Conservation (phyloP, 305 asterid genomes). For the Fraxinus platypoda region DNA sequence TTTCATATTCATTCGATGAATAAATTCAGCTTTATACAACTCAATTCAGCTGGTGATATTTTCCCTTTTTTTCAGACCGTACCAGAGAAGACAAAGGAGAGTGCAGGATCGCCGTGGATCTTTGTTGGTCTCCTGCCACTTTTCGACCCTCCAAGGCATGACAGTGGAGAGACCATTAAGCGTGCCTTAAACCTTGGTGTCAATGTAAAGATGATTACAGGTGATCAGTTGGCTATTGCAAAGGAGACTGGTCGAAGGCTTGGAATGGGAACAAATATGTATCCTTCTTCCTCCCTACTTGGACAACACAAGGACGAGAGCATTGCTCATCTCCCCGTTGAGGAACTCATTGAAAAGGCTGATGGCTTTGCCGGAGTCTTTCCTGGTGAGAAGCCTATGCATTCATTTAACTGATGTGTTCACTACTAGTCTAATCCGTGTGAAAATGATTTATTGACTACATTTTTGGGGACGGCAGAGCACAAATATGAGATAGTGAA, state of each 20-base stretch:
- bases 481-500: conserved; percentile 74
- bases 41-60: neutral
- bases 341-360: conserved; percentile 74
- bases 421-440: neutral
- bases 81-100: conserved; percentile 46
- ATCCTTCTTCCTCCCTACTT: conserved; percentile 69
- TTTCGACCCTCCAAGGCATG: conserved; percentile 56
- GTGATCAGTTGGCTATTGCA: conserved; percentile 70
- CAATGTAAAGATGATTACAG: conserved; percentile 57
- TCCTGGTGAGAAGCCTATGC: conserved; percentile 45
- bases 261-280: conserved; percentile 84
- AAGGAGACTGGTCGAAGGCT: conserved; percentile 79
- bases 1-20: neutral
- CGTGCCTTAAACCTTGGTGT: conserved; percentile 52
- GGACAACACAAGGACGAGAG: conserved; percentile 60
- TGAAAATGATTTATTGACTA: neutral
- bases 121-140: conserved; percentile 54
- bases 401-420: neutral
- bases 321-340: conserved; percentile 58
- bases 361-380: conserved; percentile 87
- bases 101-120: conserved; percentile 46
- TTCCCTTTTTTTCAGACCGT: conserved; percentile 27
- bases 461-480: conserved; percentile 32
- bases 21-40: neutral
- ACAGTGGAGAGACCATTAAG: conserved; percentile 52